These are phyloP conservation scores for Tylopilus orsonianus DNA, from an alignment of 1,284 basidiomycete species.

Conservation along the genomic window DNA sequence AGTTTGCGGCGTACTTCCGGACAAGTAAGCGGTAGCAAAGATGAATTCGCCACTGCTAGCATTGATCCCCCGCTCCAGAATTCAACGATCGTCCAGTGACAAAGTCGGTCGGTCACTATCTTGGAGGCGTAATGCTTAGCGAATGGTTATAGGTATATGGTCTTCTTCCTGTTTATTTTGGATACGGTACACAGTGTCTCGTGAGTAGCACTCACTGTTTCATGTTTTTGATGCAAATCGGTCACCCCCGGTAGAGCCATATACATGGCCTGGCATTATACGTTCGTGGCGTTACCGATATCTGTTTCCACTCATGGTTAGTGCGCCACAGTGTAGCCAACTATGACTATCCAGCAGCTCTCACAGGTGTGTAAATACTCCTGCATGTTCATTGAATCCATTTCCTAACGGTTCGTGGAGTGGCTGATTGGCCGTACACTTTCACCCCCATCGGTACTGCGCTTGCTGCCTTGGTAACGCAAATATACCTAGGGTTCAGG, in stretches of 20 bases:
- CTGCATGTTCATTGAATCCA: neutral
- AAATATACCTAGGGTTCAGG: conserved; percentile 1
- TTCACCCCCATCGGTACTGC: conserved; percentile 3
- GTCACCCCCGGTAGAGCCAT: neutral
- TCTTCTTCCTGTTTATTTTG: neutral
- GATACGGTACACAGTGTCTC: neutral
- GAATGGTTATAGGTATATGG: neutral
- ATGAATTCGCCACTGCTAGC: too few relatives aligned
- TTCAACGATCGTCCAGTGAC: neutral
- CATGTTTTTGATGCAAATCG: neutral
- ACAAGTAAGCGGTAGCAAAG: conserved; percentile 38
- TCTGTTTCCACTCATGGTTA: neutral
- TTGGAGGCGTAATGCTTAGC: neutral
- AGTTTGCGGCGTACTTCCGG: conserved; percentile 41
- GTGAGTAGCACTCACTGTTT: neutral
- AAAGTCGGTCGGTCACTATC: neutral
- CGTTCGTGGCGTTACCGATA: neutral
- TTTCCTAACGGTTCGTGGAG: neutral
- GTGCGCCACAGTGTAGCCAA: neutral
- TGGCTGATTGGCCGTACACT: neutral
- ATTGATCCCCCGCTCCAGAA: neutral
- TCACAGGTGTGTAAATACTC: neutral
- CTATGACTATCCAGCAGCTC: neutral
- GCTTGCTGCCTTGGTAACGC: conserved; percentile 2
- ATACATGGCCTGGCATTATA: neutral